Base-by-base conservation (phyloP, 176 grass and related monocot genomes). In the Carex myosuroides region DNA sequence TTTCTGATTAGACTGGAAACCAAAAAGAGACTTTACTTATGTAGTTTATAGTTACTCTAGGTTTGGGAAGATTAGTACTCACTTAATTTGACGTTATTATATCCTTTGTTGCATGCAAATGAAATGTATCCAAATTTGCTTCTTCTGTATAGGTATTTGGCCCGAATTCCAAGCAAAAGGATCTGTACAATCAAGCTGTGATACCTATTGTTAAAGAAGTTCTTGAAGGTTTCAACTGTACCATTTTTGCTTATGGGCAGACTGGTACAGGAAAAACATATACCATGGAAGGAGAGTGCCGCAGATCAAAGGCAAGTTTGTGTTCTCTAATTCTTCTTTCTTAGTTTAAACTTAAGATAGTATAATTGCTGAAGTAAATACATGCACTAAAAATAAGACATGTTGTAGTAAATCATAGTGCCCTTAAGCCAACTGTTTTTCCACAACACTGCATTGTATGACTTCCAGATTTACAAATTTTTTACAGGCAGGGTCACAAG, bases 181-280 rank as follows among this genome's bases (percentile, higher is more conserved):
- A 96, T 76, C 39, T 99, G 60, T 99, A 96, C 79, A 93, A 95
- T 42, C 93, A 99, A 81, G 97, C 97, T 3, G 92, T 99, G 14
- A 90, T 96, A 46, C 97, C 97, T 13, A 99, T 99, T 79, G 97
- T 99, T 16, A 95, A 99, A 60, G 97, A 99, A 85, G 97, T 99
- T 33, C 55, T 99, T 26, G 97, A 99, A 44, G 97, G 97, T 39
- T 99, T 99, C 50, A 99, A 99, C 4, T 99, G 97, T 69, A 99
- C 97, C 50, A 99, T 99, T 46, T 99, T 99, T 12, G 97, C 97
- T 0, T 99, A 99, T 84, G 97, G 97, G 1, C 97, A 99, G 85
- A 99, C 97, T 0, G 97, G 97, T 64, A 99, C 97, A 0, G 95
- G 95, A 10, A 98, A 98, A 73, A 98, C 95, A 2, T 98, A 91